Evolutionary conservation across 208 protist genomes (phyloP).

Genomic region (Crithidia mellificae): DNA sequence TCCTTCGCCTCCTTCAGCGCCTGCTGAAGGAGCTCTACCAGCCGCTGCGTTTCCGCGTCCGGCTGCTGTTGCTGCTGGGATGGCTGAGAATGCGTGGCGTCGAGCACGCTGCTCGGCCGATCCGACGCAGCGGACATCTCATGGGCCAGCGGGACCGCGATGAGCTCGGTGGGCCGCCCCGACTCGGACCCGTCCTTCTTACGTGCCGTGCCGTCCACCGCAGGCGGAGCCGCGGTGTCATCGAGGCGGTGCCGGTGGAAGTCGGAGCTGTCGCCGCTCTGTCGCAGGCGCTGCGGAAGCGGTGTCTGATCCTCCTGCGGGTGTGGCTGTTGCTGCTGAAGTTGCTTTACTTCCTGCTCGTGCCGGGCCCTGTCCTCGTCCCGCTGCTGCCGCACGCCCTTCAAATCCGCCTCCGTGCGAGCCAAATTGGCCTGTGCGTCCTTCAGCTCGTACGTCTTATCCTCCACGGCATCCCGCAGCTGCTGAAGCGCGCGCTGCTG

Average conservation of each 20-base stretch:
- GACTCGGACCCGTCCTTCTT: slow-evolving; percentile 9
- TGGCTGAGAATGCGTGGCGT: not conserved
- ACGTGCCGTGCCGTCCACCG: slow-evolving; percentile 9
- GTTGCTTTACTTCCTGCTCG: not conserved
- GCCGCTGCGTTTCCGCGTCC: not conserved
- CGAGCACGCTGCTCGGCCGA: not conserved
- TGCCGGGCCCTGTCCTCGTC: slow-evolving; percentile 2
- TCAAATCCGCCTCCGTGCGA: slow-evolving; percentile 13
- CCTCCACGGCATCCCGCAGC: slow-evolving; percentile 17
- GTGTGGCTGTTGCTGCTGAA: not conserved
- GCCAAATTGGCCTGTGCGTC: not conserved
- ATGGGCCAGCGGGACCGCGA: slow-evolving; percentile 13
- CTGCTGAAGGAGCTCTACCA: slow-evolving; percentile 1
- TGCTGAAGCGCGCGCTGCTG: slow-evolving; percentile 22
- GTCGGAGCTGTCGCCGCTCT: slow-evolving; percentile 12
- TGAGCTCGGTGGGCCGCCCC: slow-evolving; percentile 9
- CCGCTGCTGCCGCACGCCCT: not conserved
- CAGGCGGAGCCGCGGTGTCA: slow-evolving; percentile 9
- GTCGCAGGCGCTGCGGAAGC: not conserved
- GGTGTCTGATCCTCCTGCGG: slow-evolving; percentile 8
- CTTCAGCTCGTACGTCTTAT: slow-evolving; percentile 13
- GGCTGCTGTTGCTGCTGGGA: not conserved
- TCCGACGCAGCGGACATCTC: slow-evolving; percentile 20
- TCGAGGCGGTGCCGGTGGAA: not conserved
- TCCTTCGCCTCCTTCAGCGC: slow-evolving; percentile 15